phyloP scores from a whole-genome alignment of 1,284 basidiomycete species.

The Leucocoprinus gongylophorus region DNA sequence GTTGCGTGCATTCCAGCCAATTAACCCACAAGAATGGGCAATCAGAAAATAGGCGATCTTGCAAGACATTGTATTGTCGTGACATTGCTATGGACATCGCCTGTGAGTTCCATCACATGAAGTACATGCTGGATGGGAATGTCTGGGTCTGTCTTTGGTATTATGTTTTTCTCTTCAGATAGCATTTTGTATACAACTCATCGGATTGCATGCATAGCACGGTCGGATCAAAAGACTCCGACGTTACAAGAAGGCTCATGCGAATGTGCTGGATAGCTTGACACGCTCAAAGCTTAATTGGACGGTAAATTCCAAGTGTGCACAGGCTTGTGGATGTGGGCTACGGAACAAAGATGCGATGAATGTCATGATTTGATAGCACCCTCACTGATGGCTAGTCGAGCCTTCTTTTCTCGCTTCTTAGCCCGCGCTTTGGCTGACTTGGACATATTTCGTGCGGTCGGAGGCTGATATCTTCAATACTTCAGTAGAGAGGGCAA shows the following conservation, averaged over 20 bases:
- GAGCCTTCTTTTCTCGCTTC: conserved; percentile 34
- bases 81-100: conserved; percentile 50
- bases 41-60: conserved; percentile 40
- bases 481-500: not conserved
- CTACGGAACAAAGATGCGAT: not conserved
- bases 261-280: conserved; percentile 26
- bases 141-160: conserved; percentile 50
- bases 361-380: not conserved
- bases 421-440: conserved; percentile 51
- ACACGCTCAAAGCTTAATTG: not conserved
- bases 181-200: conserved; percentile 36
- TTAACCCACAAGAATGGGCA: conserved; percentile 40
- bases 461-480: conserved; percentile 51
- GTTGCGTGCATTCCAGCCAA: conserved; percentile 25
- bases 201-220: too few relatives aligned
- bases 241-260: conserved; percentile 20
- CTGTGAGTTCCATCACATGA: conserved; percentile 34
- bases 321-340: not conserved
- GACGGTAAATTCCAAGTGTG: not conserved
- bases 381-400: not conserved
- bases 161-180: conserved; percentile 46
- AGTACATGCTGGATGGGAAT: not conserved
- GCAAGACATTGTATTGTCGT: conserved; percentile 22
- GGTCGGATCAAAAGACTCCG: not conserved
- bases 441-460: conserved; percentile 46